Conservation (phyloP, 2,329 filamentous ascomycete genomes). For the Dothideomycetes sp. region DNA sequence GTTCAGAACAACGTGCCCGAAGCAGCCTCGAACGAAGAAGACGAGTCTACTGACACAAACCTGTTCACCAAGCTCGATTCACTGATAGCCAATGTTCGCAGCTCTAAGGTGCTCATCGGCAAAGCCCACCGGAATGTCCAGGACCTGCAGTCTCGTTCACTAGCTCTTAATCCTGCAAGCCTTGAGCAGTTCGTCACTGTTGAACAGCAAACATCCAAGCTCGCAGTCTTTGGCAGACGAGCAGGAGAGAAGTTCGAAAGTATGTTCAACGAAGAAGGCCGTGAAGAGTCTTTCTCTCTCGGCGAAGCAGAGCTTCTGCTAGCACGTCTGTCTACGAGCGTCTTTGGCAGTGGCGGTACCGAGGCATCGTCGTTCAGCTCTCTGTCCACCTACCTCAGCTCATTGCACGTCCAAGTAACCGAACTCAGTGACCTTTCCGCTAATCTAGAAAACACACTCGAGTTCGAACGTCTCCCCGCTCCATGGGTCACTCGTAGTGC, state of each 20-base stretch:
- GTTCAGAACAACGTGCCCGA: constrained; percentile 55
- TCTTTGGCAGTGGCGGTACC: constrained; percentile 40
- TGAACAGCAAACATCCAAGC: constrained; percentile 53
- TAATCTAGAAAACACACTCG: constrained; percentile 35
- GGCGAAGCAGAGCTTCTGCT: constrained; percentile 58
- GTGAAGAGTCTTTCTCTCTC: constrained; percentile 57
- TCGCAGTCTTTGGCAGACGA: constrained; percentile 57
- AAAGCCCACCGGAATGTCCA: constrained; percentile 70
- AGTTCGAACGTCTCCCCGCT: constrained; percentile 60
- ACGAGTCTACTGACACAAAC: constrained; percentile 38
- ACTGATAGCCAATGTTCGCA: constrained; percentile 66
- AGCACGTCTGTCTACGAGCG: constrained; percentile 43
- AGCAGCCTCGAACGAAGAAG: constrained; percentile 53
- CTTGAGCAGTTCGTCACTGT: constrained; percentile 60
- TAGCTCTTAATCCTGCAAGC: constrained; percentile 62
- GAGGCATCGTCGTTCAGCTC: constrained; percentile 63
- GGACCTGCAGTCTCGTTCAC: constrained; percentile 65
- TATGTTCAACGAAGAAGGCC: constrained; percentile 63
- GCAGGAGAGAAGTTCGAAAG: constrained; percentile 58
- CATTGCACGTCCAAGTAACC: constrained; percentile 53
- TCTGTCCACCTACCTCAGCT: constrained; percentile 58
- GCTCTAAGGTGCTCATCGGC: constrained; percentile 71
- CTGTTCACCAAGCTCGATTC: constrained; percentile 65
- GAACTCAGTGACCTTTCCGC: constrained; percentile 57
- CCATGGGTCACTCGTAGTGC: constrained; percentile 80